Conservation (phyloP, 345 rosid genomes). For the Populus simonii region DNA sequence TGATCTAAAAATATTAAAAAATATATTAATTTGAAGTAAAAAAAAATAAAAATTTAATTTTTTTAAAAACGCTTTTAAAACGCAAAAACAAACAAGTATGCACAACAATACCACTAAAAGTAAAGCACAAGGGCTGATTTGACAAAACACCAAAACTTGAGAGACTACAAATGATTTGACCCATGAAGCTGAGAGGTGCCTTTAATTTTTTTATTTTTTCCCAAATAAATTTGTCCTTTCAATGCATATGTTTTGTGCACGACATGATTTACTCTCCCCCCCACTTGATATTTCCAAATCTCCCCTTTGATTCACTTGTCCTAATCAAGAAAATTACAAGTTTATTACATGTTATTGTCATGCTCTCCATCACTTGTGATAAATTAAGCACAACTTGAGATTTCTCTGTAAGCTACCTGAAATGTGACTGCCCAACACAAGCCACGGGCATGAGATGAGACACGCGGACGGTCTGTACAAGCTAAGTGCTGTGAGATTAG, state of each 20-base stretch:
- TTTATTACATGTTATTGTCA: not conserved
- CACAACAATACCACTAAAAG: too few relatives aligned
- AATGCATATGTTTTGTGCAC: not conserved
- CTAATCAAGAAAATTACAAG: not conserved
- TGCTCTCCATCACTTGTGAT: not conserved
- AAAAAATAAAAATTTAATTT: too few relatives aligned
- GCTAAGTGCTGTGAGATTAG: not conserved
- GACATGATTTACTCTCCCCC: not conserved
- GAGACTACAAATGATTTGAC: too few relatives aligned
- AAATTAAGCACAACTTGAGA: not conserved
- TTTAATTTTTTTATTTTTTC: too few relatives aligned
- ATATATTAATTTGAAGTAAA: too few relatives aligned
- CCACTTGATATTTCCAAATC: not conserved
- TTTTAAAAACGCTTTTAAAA: too few relatives aligned
- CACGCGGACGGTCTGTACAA: conserved; percentile 9
- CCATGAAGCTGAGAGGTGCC: not conserved
- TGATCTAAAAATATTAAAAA: too few relatives aligned
- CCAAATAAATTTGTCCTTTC: not conserved
- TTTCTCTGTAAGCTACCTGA: not conserved
- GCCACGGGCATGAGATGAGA: not conserved
- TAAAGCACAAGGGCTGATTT: too few relatives aligned
- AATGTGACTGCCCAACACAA: not conserved
- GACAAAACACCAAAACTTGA: not conserved
- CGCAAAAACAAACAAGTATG: too few relatives aligned
- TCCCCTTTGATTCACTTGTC: not conserved